These are phyloP conservation scores for Thuidium tamariscinum DNA, from an alignment of 225 moss, liverwort and hornwort genomes.

Conservation along the genomic window DNA sequence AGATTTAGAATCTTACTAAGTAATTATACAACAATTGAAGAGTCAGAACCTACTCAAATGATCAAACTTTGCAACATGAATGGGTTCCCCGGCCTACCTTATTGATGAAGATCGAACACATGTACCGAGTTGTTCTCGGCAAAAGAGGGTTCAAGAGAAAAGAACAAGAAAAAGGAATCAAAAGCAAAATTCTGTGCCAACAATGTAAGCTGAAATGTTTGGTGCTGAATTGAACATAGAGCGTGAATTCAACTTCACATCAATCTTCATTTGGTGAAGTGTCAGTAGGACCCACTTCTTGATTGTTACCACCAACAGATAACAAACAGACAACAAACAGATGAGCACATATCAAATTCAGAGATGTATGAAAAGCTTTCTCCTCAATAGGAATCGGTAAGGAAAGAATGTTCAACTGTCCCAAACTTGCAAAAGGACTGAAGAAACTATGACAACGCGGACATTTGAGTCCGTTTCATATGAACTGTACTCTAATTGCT, in stretches of 20 bases:
- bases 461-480: neutral
- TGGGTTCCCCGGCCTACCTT: no score
- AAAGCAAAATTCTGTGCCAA: neutral
- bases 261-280: neutral
- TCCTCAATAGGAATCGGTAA: neutral
- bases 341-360: neutral
- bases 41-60: neutral
- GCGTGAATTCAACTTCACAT: neutral
- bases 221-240: neutral
- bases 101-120: neutral
- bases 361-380: neutral
- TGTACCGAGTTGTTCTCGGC: neutral
- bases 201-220: neutral
- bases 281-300: neutral
- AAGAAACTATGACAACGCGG: neutral
- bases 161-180: neutral
- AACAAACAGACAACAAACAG: neutral
- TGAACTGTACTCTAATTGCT: neutral
- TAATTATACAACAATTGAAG: neutral
- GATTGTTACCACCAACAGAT: neutral
- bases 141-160: neutral
- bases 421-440: neutral
- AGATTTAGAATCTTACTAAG: neutral
- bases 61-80: neutral
- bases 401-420: neutral